Conservation (phyloP, 2,329 filamentous ascomycete genomes). For the Fusarium domesticum region DNA sequence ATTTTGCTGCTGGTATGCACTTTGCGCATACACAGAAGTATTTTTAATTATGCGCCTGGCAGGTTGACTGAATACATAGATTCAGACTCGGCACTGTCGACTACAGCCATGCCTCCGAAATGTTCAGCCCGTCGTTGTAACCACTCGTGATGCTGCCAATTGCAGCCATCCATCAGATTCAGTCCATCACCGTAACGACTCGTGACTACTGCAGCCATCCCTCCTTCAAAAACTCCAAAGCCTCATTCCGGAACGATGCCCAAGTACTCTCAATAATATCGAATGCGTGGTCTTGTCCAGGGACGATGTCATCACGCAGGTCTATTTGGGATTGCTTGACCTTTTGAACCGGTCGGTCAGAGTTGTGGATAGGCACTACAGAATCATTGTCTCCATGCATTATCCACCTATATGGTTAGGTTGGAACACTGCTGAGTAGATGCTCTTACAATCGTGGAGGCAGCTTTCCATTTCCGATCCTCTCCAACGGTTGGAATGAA, state of each 20-base stretch:
- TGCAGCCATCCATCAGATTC: no score
- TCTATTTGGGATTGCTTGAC: constrained; percentile 5
- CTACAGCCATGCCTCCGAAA: no score
- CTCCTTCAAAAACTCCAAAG: constrained; percentile 16
- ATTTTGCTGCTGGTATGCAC: constrained; percentile 30
- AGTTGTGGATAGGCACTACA: constrained; percentile 4
- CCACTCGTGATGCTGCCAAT: no score
- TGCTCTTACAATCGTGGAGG: constrained; percentile 20
- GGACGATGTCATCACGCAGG: constrained; percentile 16
- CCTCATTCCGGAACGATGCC: constrained; percentile 11
- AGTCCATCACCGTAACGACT: no score
- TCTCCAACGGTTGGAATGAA: constrained; percentile 13
- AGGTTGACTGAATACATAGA: no score
- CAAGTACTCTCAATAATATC: constrained; percentile 18
- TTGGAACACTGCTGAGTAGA: fast-evolving
- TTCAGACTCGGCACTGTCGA: no score
- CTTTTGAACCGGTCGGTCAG: constrained; percentile 8
- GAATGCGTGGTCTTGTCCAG: constrained; percentile 23
- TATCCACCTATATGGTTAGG: constrained; percentile 17
- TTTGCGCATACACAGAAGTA: constrained; percentile 30
- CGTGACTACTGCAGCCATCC: no score
- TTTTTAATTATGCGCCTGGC: no score
- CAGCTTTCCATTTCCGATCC: constrained; percentile 14
- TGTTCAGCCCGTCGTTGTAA: no score
- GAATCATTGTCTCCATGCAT: constrained; percentile 24